Conservation (phyloP, 2,329 filamentous ascomycete genomes). For the Neofusicoccum kwambonambiense region DNA sequence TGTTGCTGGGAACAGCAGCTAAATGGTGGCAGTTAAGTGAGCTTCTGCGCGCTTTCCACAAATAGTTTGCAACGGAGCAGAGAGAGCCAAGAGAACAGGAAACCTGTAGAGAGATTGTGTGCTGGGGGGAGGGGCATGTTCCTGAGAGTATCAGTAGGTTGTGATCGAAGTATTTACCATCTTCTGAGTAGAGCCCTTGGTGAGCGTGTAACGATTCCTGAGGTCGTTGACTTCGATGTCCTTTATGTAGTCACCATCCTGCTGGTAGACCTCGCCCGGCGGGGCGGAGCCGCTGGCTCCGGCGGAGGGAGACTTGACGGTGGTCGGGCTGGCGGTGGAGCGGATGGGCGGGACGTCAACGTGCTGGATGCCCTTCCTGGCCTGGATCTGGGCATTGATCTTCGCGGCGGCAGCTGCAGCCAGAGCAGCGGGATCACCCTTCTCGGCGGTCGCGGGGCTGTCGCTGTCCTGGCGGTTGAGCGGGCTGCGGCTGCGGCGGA, state of each 20-base stretch:
- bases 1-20: constrained; percentile 42
- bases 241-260: constrained; percentile 96
- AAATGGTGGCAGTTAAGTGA: constrained; percentile 44
- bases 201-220: constrained; percentile 93
- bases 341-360: constrained; percentile 82
- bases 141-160: constrained; percentile 62
- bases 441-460: constrained; percentile 46
- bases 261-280: constrained; percentile 85
- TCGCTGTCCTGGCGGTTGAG: constrained; percentile 52
- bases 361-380: constrained; percentile 84
- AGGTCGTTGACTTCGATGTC: constrained; percentile 99
- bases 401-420: constrained; percentile 72
- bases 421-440: constrained; percentile 71
- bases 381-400: constrained; percentile 49
- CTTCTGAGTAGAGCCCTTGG: constrained; percentile 95
- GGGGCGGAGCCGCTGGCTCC: constrained; percentile 43
- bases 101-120: constrained; percentile 21
- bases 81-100: constrained; percentile 24
- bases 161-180: constrained; percentile 89
- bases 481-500: constrained; percentile 78
- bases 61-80: constrained; percentile 26
- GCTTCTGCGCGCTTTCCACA: constrained; percentile 40
- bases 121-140: constrained; percentile 19
- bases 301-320: constrained; percentile 54
- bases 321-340: constrained; percentile 51